A percentile compares a stretch with the other conserved stretches of the same genome.
phyloP scores from a whole-genome alignment of 768 basidiomycete species.

The Phallus indusiatus region DNA sequence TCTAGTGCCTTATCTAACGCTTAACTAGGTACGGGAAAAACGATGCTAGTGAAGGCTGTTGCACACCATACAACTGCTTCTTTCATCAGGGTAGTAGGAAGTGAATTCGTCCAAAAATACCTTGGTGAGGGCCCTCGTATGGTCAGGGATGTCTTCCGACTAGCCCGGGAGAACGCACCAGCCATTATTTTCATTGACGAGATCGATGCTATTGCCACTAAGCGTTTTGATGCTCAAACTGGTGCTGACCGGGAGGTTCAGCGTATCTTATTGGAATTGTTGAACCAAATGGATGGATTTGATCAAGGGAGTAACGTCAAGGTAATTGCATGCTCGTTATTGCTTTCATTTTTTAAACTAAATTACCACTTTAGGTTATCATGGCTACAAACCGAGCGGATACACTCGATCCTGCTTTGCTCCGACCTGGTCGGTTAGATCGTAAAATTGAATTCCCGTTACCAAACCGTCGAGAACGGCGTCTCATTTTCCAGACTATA shows the following conservation, averaged over 20 bases:
- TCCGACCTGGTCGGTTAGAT: constrained; percentile 95
- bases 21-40: constrained; percentile 83
- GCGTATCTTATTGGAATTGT: constrained; percentile 89
- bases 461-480: constrained; percentile 89
- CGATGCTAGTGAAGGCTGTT: constrained; percentile 99
- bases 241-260: constrained; percentile 99
- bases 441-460: constrained; percentile 98
- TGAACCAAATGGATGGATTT: constrained; percentile 99
- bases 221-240: constrained; percentile 98
- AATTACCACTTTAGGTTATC: constrained; percentile 62
- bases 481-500: constrained; percentile 95
- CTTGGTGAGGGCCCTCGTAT: constrained; percentile 98
- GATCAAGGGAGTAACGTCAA: constrained; percentile 99
- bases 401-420: constrained; percentile 92
- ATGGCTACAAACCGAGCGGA: constrained; percentile 99
- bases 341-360: constrained; percentile 2
- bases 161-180: constrained; percentile 94
- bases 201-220: constrained; percentile 97
- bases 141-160: constrained; percentile 98
- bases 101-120: constrained; percentile 99
- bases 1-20: constrained; percentile 6
- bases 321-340: constrained; percentile 34
- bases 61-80: constrained; percentile 95
- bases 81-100: constrained; percentile 97
- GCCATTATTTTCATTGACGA: constrained; percentile 99